Evolutionary conservation across 257 asterid species (phyloP).

Genomic region (Plantago ovata): DNA sequence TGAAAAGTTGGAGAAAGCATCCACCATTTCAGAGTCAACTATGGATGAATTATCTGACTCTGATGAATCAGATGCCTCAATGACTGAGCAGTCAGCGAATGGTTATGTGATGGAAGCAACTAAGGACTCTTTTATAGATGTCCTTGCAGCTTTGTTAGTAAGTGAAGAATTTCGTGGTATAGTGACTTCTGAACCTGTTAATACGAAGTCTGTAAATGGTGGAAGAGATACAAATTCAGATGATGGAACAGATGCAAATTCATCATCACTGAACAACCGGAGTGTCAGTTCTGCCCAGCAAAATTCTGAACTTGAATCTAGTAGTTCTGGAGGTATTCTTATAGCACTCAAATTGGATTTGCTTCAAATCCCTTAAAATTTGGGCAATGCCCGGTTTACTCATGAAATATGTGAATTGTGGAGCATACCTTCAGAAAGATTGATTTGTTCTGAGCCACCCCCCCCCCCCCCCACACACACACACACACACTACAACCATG

Average conservation of each 20-base stretch:
- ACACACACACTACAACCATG: too few relatives aligned
- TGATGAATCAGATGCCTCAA: slow-evolving; percentile 33
- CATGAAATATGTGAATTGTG: too few relatives aligned
- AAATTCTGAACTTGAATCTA: slow-evolving; percentile 34
- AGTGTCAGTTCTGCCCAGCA: slow-evolving; percentile 32
- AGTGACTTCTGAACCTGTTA: slow-evolving; percentile 69
- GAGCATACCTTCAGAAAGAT: too few relatives aligned
- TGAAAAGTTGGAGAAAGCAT: slow-evolving; percentile 40
- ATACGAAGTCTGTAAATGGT: slow-evolving; percentile 36
- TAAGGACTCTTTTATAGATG: slow-evolving; percentile 78
- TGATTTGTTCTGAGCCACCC: too few relatives aligned
- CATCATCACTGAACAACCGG: slow-evolving; percentile 30
- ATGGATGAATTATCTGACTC: slow-evolving; percentile 64
- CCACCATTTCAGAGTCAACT: slow-evolving; percentile 34
- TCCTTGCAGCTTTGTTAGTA: slow-evolving; percentile 69
- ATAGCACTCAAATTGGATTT: background rate
- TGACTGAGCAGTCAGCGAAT: slow-evolving; percentile 33
- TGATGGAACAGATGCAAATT: slow-evolving; percentile 23
- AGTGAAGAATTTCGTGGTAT: slow-evolving; percentile 96
- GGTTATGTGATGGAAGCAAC: slow-evolving; percentile 35
- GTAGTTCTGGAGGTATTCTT: slow-evolving; percentile 51
- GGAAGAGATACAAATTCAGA: slow-evolving; percentile 24
- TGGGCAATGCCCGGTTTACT: too few relatives aligned
- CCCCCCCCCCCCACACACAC: too few relatives aligned
- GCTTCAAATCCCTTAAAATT: too few relatives aligned